Evolutionary conservation across 164 flowering plant genomes (phyloP).

Genomic region (Vitis cinerea): DNA sequence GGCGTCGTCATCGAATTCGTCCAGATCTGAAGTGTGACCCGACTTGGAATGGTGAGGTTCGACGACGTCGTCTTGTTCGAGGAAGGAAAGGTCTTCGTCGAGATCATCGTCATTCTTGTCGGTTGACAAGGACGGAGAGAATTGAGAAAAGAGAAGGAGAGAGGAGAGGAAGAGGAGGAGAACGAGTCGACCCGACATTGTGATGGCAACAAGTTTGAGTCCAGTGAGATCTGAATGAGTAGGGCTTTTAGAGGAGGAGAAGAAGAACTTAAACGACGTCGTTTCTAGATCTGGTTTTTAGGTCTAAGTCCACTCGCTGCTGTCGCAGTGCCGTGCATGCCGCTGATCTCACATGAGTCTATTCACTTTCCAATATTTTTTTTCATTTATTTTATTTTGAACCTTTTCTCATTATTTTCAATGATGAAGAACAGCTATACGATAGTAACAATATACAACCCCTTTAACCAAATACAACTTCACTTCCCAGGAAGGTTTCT

Average conservation of each 20-base stretch:
- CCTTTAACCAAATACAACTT: no score
- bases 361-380: no score
- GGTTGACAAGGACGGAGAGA: constrained; percentile 29
- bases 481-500: no score
- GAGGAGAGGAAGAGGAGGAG: constrained; percentile 41
- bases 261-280: neutral
- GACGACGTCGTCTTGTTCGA: constrained; percentile 46
- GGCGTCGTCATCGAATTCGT: constrained; percentile 22
- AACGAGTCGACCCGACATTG: constrained; percentile 45
- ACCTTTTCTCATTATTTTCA: no score
- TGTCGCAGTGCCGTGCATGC: no score
- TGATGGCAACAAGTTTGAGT: constrained; percentile 3
- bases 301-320: no score
- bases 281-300: neutral
- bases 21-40: constrained; percentile 16
- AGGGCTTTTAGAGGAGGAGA: constrained; percentile 2
- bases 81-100: constrained; percentile 73
- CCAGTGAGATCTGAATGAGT: constrained; percentile 8
- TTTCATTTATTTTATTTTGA: no score
- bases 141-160: constrained; percentile 43
- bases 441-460: no score
- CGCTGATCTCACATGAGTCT: no score
- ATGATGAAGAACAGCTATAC: no score
- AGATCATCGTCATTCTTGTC: constrained; percentile 39
- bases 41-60: constrained; percentile 1